A percentile compares a stretch with the other conserved stretches of the same genome.
These are phyloP conservation scores for Lepidium africanum DNA, from an alignment of 345 rosid species.

Conservation along the genomic window DNA sequence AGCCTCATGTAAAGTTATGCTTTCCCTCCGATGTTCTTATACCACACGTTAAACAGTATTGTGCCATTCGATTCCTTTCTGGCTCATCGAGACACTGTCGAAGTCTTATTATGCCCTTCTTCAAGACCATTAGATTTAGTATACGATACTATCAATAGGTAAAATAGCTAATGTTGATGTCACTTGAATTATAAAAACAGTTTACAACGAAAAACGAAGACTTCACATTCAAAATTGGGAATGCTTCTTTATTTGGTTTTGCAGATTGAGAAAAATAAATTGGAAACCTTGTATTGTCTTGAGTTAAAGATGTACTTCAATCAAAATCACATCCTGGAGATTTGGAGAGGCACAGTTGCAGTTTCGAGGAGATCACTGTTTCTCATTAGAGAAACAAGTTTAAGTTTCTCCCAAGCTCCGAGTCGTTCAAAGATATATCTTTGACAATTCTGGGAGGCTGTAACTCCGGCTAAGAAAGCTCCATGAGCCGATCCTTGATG, in stretches of 20 bases:
- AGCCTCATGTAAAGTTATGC: too few relatives aligned
- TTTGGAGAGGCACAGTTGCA: slow-evolving; percentile 56
- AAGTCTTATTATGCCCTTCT: too few relatives aligned
- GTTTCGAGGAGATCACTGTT: slow-evolving; percentile 37
- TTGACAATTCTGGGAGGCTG: slow-evolving; percentile 65
- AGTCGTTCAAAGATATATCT: slow-evolving; percentile 37
- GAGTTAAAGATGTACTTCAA: not conserved
- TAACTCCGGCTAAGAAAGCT: slow-evolving; percentile 68
- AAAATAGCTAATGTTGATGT: too few relatives aligned
- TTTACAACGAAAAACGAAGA: not conserved
- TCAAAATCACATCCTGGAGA: slow-evolving; percentile 68
- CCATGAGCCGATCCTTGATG: slow-evolving; percentile 89
- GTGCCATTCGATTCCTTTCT: too few relatives aligned
- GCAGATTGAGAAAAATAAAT: not conserved
- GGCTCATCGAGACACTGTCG: too few relatives aligned
- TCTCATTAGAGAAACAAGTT: slow-evolving; percentile 34
- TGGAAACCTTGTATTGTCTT: not conserved
- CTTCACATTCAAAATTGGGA: not conserved
- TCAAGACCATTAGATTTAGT: too few relatives aligned
- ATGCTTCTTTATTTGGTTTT: not conserved
- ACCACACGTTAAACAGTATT: too few relatives aligned
- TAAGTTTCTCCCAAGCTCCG: slow-evolving; percentile 46
- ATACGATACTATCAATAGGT: too few relatives aligned
- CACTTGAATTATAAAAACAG: not conserved
- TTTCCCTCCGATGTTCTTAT: too few relatives aligned